Conservation (phyloP, 2,329 filamentous ascomycete species). For the Aureobasidium melanogenum region DNA sequence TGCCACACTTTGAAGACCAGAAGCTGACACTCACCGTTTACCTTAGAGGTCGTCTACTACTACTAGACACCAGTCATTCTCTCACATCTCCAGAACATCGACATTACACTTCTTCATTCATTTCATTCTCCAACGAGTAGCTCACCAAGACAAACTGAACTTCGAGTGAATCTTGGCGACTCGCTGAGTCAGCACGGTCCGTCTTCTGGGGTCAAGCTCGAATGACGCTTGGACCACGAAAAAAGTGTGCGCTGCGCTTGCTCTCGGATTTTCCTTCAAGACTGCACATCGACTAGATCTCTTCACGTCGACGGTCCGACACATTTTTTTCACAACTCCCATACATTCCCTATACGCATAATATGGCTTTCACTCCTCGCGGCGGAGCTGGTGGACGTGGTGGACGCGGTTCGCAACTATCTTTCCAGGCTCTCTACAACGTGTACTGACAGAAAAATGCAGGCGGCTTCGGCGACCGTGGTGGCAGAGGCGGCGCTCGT, state of each 20-base stretch:
- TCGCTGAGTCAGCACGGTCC: not conserved
- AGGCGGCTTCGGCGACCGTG: conserved; percentile 28
- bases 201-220: not conserved
- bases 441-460: no score
- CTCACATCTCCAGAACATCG: no score
- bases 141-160: no score
- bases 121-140: no score
- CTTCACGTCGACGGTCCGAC: not conserved
- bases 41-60: no score
- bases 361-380: conserved; percentile 38
- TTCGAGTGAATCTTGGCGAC: not conserved
- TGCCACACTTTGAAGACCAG: no score
- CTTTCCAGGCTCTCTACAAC: no score
- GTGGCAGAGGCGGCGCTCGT: conserved; percentile 13
- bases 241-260: not conserved
- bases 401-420: no score
- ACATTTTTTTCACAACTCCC: not conserved
- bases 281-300: not conserved
- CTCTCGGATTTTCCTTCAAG: not conserved
- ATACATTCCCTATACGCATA: not conserved
- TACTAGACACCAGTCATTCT: no score
- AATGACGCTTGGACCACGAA: not conserved
- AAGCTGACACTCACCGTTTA: no score
- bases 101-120: no score
- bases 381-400: conserved; percentile 20